Evolutionary conservation across 1,284 basidiomycete species (phyloP), one percentile per base, ranked within the genome.

Genomic region (Papiliotrema nemorosa): DNA sequence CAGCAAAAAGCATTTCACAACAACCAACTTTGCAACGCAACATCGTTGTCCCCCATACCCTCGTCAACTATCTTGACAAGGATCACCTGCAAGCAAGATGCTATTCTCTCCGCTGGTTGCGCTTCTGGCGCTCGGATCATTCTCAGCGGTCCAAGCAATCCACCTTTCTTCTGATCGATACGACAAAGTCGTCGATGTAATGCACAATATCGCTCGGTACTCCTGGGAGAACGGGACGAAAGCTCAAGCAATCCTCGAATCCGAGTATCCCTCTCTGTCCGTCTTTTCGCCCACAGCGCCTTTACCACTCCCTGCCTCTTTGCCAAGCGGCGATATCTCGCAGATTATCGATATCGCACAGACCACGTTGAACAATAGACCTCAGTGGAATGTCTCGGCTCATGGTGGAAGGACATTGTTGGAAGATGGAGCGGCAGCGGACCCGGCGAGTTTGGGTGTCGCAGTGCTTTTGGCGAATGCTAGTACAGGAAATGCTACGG

Each of bases 161-260:
- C 56, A 62, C 33, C 53, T 64, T 25, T 52, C 51, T 25, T 50
- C 52, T 31, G 47, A 34, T 4, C 31, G 53, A 5, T 46, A 58
- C 36, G 42, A 54, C 39, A 55, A 58, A 33, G 66, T 70, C 10
- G n/a, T 9, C 45, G 36, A 39, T n/a, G 36, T 47, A 5, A 21
- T 47, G 36, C 7, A 47, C 7, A 4, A 39, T 5, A 47, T 47
- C 26, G 12, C 34, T 26, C 21, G 22, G n/a, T 37, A 10, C 10
- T 47, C 86, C 62, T 90, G 88, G 88, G 88, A 90, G 66, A 78
- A 88, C 40, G 88, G 88, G n/a, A 86, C 87, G 1, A 79, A 82
- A 40, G 76, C 84, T 3, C 78, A 90, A 70, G 82, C 88, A 0
- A 78, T 88, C 45, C 76, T 86, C 44, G 86, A 89, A 67, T 77